Conservation (phyloP, 2,329 filamentous ascomycete genomes). For the Penicillium sp. region DNA sequence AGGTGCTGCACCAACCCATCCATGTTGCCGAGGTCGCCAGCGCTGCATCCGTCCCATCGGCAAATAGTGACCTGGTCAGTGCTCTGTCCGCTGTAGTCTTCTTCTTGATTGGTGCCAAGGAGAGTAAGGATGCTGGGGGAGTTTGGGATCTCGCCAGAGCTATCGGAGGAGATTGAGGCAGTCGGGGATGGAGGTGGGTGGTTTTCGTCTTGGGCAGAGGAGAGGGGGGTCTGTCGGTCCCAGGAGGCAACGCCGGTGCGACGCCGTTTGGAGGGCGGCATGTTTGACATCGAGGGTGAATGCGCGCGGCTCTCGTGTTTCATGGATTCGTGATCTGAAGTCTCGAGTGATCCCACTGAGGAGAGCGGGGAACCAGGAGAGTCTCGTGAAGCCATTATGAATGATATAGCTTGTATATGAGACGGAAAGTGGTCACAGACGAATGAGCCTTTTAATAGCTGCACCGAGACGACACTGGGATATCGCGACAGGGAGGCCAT, state of each 20-base stretch:
- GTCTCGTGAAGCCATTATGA: conserved; percentile 45
- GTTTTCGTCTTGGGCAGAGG: conserved; percentile 40
- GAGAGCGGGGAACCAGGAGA: conserved; percentile 64
- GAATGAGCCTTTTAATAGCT: background rate
- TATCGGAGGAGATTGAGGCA: conserved; percentile 84
- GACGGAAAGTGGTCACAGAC: background rate
- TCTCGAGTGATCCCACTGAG: conserved; percentile 61
- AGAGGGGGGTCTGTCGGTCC: conserved; percentile 53
- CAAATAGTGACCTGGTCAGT: conserved; percentile 76
- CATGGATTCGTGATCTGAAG: conserved; percentile 55
- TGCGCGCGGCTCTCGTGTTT: conserved; percentile 52
- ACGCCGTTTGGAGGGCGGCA: conserved; percentile 50
- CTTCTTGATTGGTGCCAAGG: conserved; percentile 43
- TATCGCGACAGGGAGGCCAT: conserved; percentile 6
- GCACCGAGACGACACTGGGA: background rate
- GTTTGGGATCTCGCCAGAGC: conserved; percentile 77
- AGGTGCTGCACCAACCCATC: conserved; percentile 78
- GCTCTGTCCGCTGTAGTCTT: conserved; percentile 67
- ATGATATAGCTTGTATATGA: conserved; percentile 1
- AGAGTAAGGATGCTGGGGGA: conserved; percentile 56
- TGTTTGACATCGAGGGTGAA: conserved; percentile 38
- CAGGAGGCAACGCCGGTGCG: conserved; percentile 46
- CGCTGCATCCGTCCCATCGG: conserved; percentile 72
- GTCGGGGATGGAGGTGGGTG: conserved; percentile 48
- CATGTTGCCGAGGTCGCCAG: conserved; percentile 74